Conservation (phyloP, 371 early-diverging fungal genomes). For the Saksenaea vasiformis region DNA sequence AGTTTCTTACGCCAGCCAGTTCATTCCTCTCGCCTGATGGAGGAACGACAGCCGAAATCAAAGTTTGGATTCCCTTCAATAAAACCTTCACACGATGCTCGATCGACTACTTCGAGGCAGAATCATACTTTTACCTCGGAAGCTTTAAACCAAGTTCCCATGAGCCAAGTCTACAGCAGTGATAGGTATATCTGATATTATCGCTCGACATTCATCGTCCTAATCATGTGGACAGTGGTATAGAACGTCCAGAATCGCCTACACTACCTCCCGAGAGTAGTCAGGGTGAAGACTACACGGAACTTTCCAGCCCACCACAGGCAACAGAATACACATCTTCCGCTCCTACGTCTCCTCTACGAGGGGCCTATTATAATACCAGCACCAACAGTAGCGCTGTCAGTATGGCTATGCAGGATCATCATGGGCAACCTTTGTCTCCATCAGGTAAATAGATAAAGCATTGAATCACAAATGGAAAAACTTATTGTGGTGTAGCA, state of each 20-base stretch:
- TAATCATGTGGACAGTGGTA: neutral
- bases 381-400: slow-evolving; percentile 5
- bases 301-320: neutral
- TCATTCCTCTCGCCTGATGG: neutral
- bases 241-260: slow-evolving; percentile 17
- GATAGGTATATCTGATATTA: neutral
- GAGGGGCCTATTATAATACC: neutral
- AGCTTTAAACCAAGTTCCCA: neutral
- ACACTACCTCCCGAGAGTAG: slow-evolving; percentile 16
- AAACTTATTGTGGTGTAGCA: neutral
- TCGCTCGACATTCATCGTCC: neutral
- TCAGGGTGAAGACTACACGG: slow-evolving; percentile 16
- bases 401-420: neutral
- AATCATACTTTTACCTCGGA: neutral
- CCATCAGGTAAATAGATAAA: slow-evolving; percentile 4
- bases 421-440: slow-evolving; percentile 3
- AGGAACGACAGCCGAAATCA: neutral
- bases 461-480: neutral
- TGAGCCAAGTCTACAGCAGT: neutral
- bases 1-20: neutral
- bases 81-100: neutral
- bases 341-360: neutral
- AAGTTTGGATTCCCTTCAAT: neutral
- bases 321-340: neutral
- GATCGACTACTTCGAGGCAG: neutral